A percentile compares a stretch with the other conserved stretches of the same genome.
Conservation (phyloP, 1,139 yeast species). For the Kodamaea suecica region DNA sequence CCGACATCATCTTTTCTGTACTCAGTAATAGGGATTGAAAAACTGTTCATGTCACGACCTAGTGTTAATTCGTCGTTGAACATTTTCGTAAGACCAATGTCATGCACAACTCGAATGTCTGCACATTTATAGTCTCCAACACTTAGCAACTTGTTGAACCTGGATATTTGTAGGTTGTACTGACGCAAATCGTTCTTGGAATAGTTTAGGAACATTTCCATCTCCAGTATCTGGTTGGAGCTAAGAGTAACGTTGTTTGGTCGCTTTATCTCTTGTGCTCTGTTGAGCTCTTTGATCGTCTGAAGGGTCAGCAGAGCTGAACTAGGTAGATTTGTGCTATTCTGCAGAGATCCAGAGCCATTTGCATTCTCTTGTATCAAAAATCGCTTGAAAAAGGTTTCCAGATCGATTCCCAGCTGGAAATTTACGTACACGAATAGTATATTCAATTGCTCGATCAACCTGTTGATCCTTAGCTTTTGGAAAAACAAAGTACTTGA, state of each 20-base stretch:
- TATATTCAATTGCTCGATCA: conserved; percentile 47
- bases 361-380: conserved; percentile 16
- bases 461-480: conserved; percentile 43
- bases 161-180: conserved; percentile 29
- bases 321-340: conserved; percentile 5
- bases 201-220: conserved; percentile 54
- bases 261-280: conserved; percentile 19
- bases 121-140: conserved; percentile 43
- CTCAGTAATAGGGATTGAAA: conserved; percentile 1
- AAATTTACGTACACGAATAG: conserved; percentile 39
- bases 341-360: conserved; percentile 1
- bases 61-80: conserved; percentile 1
- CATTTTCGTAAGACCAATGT: neutral
- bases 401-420: conserved; percentile 20
- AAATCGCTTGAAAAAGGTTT: conserved; percentile 44
- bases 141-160: conserved; percentile 41
- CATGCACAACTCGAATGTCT: conserved; percentile 33
- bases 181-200: conserved; percentile 46
- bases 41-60: conserved; percentile 2
- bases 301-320: conserved; percentile 31
- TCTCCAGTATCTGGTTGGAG: conserved; percentile 39
- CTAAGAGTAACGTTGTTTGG: conserved; percentile 17
- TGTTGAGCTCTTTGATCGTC: conserved; percentile 25
- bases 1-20: conserved; percentile 13
- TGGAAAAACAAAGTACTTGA: conserved; percentile 32